Evolutionary conservation across 176 grass and related monocot genomes (phyloP).

Genomic region (Oropetium thomaeum): DNA sequence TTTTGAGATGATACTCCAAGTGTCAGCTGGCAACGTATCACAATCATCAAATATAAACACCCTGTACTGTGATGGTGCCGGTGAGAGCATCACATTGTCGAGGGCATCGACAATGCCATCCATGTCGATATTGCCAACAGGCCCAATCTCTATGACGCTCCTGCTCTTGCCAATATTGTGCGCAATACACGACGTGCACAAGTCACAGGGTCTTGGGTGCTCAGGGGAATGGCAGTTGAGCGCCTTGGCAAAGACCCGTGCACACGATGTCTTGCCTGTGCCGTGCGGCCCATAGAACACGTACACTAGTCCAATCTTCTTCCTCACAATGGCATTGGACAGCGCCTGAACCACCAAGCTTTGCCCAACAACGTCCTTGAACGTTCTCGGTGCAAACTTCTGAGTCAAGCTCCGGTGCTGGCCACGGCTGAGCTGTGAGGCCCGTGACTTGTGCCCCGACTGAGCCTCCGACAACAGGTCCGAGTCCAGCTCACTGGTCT

Average conservation of each 20-base stretch:
- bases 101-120: slow-evolving; percentile 58
- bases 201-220: slow-evolving; percentile 61
- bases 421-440: slow-evolving; percentile 32
- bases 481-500: slow-evolving; percentile 57
- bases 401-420: slow-evolving; percentile 77
- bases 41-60: slow-evolving; percentile 90
- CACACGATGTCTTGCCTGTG: slow-evolving; percentile 84
- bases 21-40: slow-evolving; percentile 54
- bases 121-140: slow-evolving; percentile 73
- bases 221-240: slow-evolving; percentile 74
- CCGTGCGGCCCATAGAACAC: slow-evolving; percentile 86
- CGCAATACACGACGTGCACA: slow-evolving; percentile 67
- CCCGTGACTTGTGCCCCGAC: slow-evolving; percentile 33
- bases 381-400: slow-evolving; percentile 72
- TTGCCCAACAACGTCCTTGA: slow-evolving; percentile 84
- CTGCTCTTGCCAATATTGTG: slow-evolving; percentile 72
- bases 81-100: slow-evolving; percentile 57
- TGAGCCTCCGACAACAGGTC: slow-evolving; percentile 55
- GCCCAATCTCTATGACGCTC: slow-evolving; percentile 72
- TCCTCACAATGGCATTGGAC: slow-evolving; percentile 64
- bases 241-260: slow-evolving; percentile 74
- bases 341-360: slow-evolving; percentile 85
- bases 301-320: slow-evolving; percentile 68
- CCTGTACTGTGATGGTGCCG: slow-evolving; percentile 58
- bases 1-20: slow-evolving; percentile 77